Percentiles rank a stretch among this genome's conserved stretches.
Evolutionary conservation across 192 early-diverging fungal species (phyloP).

Genomic region (Entophlyctis luteolus): DNA sequence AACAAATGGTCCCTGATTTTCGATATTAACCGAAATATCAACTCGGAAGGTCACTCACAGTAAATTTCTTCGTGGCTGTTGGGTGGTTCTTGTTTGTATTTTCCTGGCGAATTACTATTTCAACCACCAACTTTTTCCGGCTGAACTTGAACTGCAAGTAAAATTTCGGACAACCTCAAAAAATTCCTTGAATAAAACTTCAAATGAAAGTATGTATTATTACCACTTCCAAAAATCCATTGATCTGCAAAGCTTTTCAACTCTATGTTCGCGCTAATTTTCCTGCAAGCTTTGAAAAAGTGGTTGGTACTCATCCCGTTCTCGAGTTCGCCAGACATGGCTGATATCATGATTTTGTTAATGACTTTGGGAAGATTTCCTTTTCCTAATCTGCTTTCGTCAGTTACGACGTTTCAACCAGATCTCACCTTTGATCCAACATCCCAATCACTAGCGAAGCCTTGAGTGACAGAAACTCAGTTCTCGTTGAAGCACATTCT

Average conservation of each 20-base stretch:
- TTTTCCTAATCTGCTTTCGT: conserved; percentile 62
- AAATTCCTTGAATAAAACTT: conserved; percentile 27
- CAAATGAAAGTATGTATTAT: neutral
- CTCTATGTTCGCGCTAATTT: conserved; percentile 73
- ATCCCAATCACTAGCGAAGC: conserved; percentile 85
- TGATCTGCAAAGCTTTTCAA: conserved; percentile 80
- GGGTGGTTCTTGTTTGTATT: conserved; percentile 42
- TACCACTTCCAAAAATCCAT: conserved; percentile 87
- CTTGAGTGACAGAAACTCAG: conserved; percentile 80
- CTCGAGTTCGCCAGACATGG: conserved; percentile 52
- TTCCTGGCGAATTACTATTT: conserved; percentile 61
- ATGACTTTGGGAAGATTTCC: conserved; percentile 73
- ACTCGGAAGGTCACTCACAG: conserved; percentile 30
- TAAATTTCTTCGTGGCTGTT: conserved; percentile 47
- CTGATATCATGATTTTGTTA: conserved; percentile 71
- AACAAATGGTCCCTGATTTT: conserved; percentile 51
- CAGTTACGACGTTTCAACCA: neutral
- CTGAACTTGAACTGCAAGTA: conserved; percentile 79
- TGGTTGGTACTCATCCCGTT: conserved; percentile 44
- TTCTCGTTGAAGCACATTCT: conserved; percentile 37
- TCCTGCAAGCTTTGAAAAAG: conserved; percentile 76
- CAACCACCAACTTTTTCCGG: conserved; percentile 93
- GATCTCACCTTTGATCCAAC: conserved; percentile 62
- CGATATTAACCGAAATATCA: too few species aligned
- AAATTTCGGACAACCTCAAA: conserved; percentile 72